Base-by-base conservation (phyloP, 2,329 filamentous ascomycete species). In the Hymenoscyphus infarciens region DNA sequence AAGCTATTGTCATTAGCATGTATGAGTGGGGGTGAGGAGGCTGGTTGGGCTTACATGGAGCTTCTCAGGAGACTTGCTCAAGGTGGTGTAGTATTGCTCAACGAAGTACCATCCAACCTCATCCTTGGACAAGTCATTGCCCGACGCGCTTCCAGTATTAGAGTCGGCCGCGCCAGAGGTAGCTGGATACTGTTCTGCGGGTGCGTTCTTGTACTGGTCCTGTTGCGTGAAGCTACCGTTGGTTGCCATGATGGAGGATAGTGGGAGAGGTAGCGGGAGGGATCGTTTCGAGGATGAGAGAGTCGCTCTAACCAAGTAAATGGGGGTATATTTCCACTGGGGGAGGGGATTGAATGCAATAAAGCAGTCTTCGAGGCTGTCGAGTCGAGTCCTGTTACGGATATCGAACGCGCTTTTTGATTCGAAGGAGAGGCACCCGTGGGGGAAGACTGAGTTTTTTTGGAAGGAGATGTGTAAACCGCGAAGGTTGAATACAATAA, bases 61-160 rank as follows among this genome's bases (percentile, higher is more conserved):
- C 79, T 95, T 96, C 75, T 97, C 92, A 25, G 95, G 93, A 69
- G 82, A 90, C 79, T 94, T 93, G 86, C 93, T 97, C 74, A 99
- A 81, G 66, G 92, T 99, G 71, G 91, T 98, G 81, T 99, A 99
- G 83, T 97, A 99, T 79, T 97, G 92, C 84, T 98, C 93, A 63
- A 99, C 95, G 72, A 99, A 99, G 81, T 94, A 98, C 95, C 95
- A 99, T 78, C 92, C 95, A 70, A 99, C 92, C 81, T 98, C 92
- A 76, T 97, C 92, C 82, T 97, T 97, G 72, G 83, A 81, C 49
- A 86, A 78, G 71, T 83, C 81, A 74, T 74, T 79, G 71, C 76
- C 79, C 61, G 72, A 72, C 49, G 73, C 68, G 66, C 73, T 74
- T 71, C 69, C 71, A 55, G 64, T 67, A 54, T 64, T 67, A 15